Base-by-base conservation (phyloP, 306 rosid species). In the Vicia faba region DNA sequence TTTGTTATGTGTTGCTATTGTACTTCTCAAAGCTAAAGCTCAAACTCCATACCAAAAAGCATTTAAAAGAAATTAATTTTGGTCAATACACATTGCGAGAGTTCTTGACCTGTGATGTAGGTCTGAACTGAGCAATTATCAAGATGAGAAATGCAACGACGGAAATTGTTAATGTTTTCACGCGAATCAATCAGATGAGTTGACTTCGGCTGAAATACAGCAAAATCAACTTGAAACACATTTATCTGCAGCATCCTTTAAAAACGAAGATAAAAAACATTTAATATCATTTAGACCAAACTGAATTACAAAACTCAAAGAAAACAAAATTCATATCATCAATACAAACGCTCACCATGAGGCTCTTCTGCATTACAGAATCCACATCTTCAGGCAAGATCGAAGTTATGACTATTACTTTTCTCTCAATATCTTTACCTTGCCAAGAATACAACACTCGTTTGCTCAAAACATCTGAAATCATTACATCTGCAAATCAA, bases 381-480 rank as follows among this genome's bases (percentile, higher is more conserved):
- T 86, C 78, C 26, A 86, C 84, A 53, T 79, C 83, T 68, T 79
- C 81, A 51, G 87, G 91, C 69, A 82, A 75, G 59, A 65, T 57
- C 16, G 93, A 82, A 70, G 86, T 86, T 44, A 89, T 39, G 57
- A 86, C 72, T 50, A 84, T 65, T 35, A 85, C 96, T 80, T 80
- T 89, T 67, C 79, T 84, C 86, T 73, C 85, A 55, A 84, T 85
- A 64, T 89, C 91, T 83, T 80, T 83, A 57, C 86, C 84, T 79
- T 81, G 84, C 93, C 93, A 86, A 33, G 92, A 84, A 72, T 79
- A 89, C 79, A 89, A 48, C 23, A 89, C 88, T 72, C 68, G 83
- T 65, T 86, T 89, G 14, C 80, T 83, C 64, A 86, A 48, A 39
- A 89, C 83, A 55, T 68, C 84, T 4, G 96, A 84, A 69, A 89